Evolutionary conservation across 129 eudicot genomes (phyloP), one percentile per base, ranked within the genome.

Genomic region (Saposhnikovia divaricata): DNA sequence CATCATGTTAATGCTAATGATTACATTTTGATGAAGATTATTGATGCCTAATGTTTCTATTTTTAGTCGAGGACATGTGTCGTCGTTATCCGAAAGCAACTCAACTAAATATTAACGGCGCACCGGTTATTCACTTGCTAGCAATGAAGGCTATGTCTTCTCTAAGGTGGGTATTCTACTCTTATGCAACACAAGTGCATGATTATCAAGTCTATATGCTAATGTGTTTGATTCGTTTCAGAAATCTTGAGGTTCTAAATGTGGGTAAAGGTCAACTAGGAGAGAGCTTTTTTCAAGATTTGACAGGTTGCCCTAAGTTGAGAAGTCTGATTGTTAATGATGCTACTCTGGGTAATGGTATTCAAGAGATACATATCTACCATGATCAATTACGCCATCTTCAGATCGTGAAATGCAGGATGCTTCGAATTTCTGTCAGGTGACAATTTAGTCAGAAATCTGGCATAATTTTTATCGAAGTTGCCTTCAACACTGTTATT

Each of bases 11-110:
- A 75, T 46, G 51, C 59, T 75, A 46, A 68, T 68, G 23, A 68
- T 16, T 34, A 68, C 37, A 63, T 2, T 68, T 4, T 31, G 1
- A 31, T 61, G 73, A 68, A 27, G 23, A 68, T 13, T 31, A 3
- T 68, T 28, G 21, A 71, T 16, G 47, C 75, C 75, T 71, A 37
- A 45, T 79, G 47, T 48, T 70, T 51, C 46, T 75, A 23, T 83
- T 76, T 80, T 78, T 84, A 95, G 99, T 95, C 91, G 99, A 90
- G 89, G 91, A 92, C 79, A 90, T 95, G 89, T 95, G 97, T 85
- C 93, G 66, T 27, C 96, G 97, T 23, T 95, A 95, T 84, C 97
- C 97, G 37, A 95, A 88, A 79, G 97, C 97, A 6, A 90, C 87
- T 81, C 88, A 85, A 86, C 87, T 92, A 43, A 95, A 92, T 82